phyloP scores from a whole-genome alignment of 2,329 filamentous ascomycete genomes.

The Aspergillus alliaceus region DNA sequence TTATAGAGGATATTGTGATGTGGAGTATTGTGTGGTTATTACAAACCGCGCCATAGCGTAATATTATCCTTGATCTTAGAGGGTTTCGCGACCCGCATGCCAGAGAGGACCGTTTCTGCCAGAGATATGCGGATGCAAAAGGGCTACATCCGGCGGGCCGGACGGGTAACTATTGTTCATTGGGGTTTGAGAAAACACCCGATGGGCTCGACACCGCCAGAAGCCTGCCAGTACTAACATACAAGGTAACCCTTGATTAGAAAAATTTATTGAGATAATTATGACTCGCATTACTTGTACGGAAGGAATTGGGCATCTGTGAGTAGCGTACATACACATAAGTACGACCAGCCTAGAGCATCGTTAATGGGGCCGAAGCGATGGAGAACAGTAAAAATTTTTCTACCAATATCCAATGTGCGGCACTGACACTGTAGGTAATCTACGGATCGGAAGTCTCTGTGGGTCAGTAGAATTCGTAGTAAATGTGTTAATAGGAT shows the following conservation, averaged over 20 bases:
- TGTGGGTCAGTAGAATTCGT: background rate
- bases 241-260: background rate
- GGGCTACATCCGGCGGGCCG: conserved; percentile 19
- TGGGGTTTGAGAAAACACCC: background rate
- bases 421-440: background rate
- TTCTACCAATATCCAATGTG: background rate
- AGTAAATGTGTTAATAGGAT: background rate
- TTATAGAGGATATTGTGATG: too few relatives aligned
- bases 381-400: too few relatives aligned
- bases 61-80: background rate
- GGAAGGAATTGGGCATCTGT: background rate
- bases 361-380: too few relatives aligned
- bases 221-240: background rate
- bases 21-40: too few relatives aligned
- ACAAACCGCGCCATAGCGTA: background rate
- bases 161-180: conserved; percentile 9
- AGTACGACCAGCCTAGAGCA: background rate
- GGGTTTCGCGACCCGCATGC: background rate
- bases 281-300: background rate
- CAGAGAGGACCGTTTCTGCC: conserved; percentile 11
- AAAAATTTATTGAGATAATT: background rate
- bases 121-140: conserved; percentile 16
- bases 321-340: background rate
- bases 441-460: background rate
- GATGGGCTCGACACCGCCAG: background rate